Percentiles rank a stretch among this genome's conserved stretches.
Evolutionary conservation across 1,284 basidiomycete species (phyloP).

Genomic region (Mycosarcoma maydis): DNA sequence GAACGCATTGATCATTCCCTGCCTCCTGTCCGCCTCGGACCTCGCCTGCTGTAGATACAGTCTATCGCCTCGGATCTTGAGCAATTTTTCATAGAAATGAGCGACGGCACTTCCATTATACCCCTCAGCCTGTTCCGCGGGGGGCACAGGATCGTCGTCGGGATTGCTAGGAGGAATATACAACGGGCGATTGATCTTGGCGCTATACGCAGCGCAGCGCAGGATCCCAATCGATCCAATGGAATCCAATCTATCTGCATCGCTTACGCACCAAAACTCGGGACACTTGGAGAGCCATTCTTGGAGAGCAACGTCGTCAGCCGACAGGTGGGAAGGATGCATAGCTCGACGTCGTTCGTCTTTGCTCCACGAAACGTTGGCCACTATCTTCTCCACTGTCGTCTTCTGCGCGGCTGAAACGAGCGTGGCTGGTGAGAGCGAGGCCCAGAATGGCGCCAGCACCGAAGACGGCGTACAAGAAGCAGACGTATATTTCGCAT

Average conservation of each 20-base stretch:
- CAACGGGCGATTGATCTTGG: slow-evolving; percentile 75
- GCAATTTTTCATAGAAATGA: slow-evolving; percentile 83
- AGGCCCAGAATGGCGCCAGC: slow-evolving; percentile 19
- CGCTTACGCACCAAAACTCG: slow-evolving; percentile 89
- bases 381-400: slow-evolving; percentile 73
- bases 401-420: slow-evolving; percentile 4
- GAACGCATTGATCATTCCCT: slow-evolving; percentile 70
- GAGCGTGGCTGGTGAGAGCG: background rate
- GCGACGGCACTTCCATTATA: slow-evolving; percentile 75
- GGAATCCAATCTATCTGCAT: slow-evolving; percentile 89
- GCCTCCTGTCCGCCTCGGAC: slow-evolving; percentile 77
- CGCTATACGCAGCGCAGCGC: slow-evolving; percentile 84
- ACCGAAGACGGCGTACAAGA: slow-evolving; percentile 5
- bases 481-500: slow-evolving; percentile 77
- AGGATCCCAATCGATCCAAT: slow-evolving; percentile 90
- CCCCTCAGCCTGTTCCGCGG: slow-evolving; percentile 59
- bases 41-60: slow-evolving; percentile 74
- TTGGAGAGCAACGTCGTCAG: slow-evolving; percentile 23
- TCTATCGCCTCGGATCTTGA: slow-evolving; percentile 34
- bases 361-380: slow-evolving; percentile 85
- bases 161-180: slow-evolving; percentile 69
- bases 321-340: background rate
- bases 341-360: slow-evolving; percentile 71
- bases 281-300: slow-evolving; percentile 79
- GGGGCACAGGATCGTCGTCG: slow-evolving; percentile 29